A percentile compares a stretch with the other conserved stretches of the same genome.
phyloP scores from a whole-genome alignment of 805 yeast species.

The Candida boidinii region DNA sequence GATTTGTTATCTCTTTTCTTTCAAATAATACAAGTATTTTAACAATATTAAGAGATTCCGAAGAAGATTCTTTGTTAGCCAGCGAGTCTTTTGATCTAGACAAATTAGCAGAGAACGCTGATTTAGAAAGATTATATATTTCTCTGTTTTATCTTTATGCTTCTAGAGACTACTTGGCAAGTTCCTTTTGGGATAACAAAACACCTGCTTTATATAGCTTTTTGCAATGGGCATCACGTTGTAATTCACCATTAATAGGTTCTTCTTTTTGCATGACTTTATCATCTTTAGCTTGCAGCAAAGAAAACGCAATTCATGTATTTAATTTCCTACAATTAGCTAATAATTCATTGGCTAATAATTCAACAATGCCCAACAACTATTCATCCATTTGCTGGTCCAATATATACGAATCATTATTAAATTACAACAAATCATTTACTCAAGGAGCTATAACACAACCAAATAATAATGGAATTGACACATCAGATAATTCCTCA shows the following conservation, averaged over 20 bases:
- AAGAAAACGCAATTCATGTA: constrained; percentile 41
- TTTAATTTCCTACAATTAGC: constrained; percentile 37
- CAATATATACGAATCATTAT: constrained; percentile 24
- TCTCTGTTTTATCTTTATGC: constrained; percentile 63
- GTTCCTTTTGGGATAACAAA: constrained; percentile 60
- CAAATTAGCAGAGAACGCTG: constrained; percentile 64
- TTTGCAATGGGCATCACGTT: constrained; percentile 78
- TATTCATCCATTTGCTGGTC: constrained; percentile 27
- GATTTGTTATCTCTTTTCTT: constrained; percentile 47
- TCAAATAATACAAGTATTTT: constrained; percentile 58
- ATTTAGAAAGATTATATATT: constrained; percentile 79
- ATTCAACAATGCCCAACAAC: constrained; percentile 16
- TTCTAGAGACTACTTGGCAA: constrained; percentile 48
- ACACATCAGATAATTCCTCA: constrained; percentile 3
- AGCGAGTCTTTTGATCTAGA: constrained; percentile 47
- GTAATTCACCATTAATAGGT: constrained; percentile 69
- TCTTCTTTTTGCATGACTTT: constrained; percentile 76
- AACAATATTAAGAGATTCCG: constrained; percentile 61
- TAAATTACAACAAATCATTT: constrained; percentile 20
- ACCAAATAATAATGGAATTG: not conserved
- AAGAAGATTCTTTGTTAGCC: constrained; percentile 63
- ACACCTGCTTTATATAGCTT: constrained; percentile 69
- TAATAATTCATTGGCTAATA: constrained; percentile 8
- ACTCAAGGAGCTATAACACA: not conserved
- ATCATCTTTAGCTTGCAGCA: constrained; percentile 63